These are phyloP conservation scores for Nemania sp. DNA, from an alignment of 2,329 filamentous ascomycete genomes.

Conservation along the genomic window DNA sequence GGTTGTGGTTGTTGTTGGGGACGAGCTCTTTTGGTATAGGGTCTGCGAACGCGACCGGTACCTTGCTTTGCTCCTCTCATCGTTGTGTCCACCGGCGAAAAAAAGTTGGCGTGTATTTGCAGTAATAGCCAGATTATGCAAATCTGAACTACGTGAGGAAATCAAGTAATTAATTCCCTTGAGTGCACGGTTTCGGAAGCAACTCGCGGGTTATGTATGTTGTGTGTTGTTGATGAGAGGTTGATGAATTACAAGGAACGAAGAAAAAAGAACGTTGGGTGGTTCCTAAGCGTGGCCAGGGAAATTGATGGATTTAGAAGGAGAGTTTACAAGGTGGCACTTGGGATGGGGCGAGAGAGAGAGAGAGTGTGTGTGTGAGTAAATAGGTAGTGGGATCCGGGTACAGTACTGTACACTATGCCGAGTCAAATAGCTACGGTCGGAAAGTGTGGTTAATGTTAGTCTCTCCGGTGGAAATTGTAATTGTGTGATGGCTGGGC, in stretches of 20 bases:
- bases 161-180: conserved; percentile 4
- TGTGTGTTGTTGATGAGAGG: conserved; percentile 24
- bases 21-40: conserved; percentile 32
- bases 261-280: background rate
- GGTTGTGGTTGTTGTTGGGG: conserved; percentile 25
- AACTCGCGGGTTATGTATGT: conserved; percentile 3
- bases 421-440: conserved; percentile 25
- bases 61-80: conserved; percentile 37
- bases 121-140: conserved; percentile 20
- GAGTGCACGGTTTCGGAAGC: conserved; percentile 18
- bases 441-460: conserved; percentile 18
- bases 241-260: conserved; percentile 8
- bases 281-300: background rate
- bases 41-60: conserved; percentile 34
- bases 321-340: conserved; percentile 40
- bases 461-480: conserved; percentile 17
- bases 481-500: conserved; percentile 21
- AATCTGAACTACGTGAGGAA: conserved; percentile 8
- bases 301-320: conserved; percentile 28
- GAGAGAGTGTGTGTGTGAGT: background rate
- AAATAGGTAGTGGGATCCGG: conserved; percentile 9
- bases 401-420: conserved; percentile 17
- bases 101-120: conserved; percentile 9
- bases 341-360: conserved; percentile 38
- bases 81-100: conserved; percentile 9